Evolutionary conservation across 345 rosid genomes (phyloP), one percentile per base, ranked within the genome.

Genomic region (Kernera saxatilis): DNA sequence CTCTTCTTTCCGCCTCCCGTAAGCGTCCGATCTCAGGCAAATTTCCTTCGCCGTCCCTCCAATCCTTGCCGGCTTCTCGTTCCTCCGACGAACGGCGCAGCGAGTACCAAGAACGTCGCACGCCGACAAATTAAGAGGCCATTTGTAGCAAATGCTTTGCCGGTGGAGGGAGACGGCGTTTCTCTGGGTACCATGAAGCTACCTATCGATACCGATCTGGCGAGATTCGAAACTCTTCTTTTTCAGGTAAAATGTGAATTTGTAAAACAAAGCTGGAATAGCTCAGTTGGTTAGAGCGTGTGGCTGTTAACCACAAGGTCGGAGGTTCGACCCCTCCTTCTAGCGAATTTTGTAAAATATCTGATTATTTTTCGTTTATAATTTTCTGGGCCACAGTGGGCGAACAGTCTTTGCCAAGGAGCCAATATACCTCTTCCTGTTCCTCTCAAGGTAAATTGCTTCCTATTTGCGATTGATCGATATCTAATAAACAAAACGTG

Each of bases 351-450:
- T 8, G 5, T 65, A 5, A 51, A 0, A 35, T 35, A 14, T 5
- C 11, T 44, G 5, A 44, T 54, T 3, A 3, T 27, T 6, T 22
- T 32, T 37, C 27, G 35, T 25, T 22, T 51, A 5, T 12, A 1
- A 9, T n/a, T 36, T 59, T 73, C 51, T 44, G 43, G 33, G 3
- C 25, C 15, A 65, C 85, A 93, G 98, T 93, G 98, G 98, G 97
- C 86, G 1, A 90, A 93, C 73, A 90, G 97, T 81, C 88, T 93
- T 22, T 84, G 88, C 70, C 98, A 93, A 81, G 97, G 98, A 72
- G 93, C 97, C 30, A 89, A 88, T 78, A 70, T 92, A 35, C 98
- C 94, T 22, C 88, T 92, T 46, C 92, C 98, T 4, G 66, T 83
- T 67, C 98, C 96, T 48, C 79, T 89, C 54, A 88, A 89, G 92